Conservation (phyloP, 192 early-diverging fungal species). For the Coemansia sp. region DNA sequence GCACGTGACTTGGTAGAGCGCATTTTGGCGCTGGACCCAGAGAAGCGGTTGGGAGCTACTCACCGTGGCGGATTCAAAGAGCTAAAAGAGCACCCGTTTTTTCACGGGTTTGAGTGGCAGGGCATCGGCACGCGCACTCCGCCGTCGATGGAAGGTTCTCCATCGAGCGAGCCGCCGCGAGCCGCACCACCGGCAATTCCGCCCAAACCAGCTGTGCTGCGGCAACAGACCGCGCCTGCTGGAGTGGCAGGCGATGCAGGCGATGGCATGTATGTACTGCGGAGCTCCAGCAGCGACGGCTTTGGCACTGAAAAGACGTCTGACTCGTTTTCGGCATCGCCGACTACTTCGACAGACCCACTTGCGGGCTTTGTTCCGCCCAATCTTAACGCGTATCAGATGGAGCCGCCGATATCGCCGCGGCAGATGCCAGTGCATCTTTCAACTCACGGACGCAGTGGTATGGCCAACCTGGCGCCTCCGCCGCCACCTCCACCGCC, state of each 20-base stretch:
- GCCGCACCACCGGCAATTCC: conserved; percentile 39
- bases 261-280: conserved; percentile 4
- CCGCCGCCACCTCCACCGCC: conserved; percentile 28
- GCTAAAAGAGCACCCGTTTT: conserved; percentile 79
- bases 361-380: conserved; percentile 20
- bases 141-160: conserved; percentile 35
- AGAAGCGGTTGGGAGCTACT: conserved; percentile 62
- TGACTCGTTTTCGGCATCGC: conserved; percentile 42
- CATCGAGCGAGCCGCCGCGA: neutral
- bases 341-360: conserved; percentile 34
- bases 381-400: conserved; percentile 25
- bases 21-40: conserved; percentile 69
- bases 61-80: conserved; percentile 57
- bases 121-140: conserved; percentile 38
- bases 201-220: conserved; percentile 44
- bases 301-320: conserved; percentile 43
- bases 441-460: conserved; percentile 6
- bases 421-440: conserved; percentile 39
- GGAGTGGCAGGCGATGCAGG: neutral
- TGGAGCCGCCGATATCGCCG: conserved; percentile 37
- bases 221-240: conserved; percentile 16
- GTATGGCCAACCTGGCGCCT: conserved; percentile 7
- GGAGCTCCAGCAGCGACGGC: conserved; percentile 47
- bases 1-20: conserved; percentile 77
- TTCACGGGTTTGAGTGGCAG: conserved; percentile 76